Percentiles rank a stretch among this genome's conserved stretches.
Evolutionary conservation across 1,284 basidiomycete species (phyloP).

Genomic region (Trichosporon sp.): DNA sequence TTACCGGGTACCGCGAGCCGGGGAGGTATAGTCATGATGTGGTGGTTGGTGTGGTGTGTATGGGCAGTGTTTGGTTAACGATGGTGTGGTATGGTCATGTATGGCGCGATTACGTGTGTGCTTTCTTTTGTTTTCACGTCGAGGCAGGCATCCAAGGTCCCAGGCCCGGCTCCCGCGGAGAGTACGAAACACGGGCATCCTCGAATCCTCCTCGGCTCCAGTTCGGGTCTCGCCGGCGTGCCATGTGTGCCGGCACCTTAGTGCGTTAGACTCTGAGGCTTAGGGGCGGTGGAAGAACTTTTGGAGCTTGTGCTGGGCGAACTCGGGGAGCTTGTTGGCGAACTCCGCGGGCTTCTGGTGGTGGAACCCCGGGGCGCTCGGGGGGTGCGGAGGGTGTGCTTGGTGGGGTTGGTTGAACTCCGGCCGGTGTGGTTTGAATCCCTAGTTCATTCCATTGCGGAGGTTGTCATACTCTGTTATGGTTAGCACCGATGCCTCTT

Average conservation of each 20-base stretch:
- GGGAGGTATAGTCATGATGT: neutral
- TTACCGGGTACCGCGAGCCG: too few relatives aligned
- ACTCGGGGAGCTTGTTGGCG: neutral
- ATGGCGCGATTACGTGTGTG: constrained; percentile 1
- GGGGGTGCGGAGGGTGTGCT: neutral
- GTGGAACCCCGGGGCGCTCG: neutral
- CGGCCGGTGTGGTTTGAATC: neutral
- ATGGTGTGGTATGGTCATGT: neutral
- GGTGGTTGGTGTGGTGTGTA: neutral
- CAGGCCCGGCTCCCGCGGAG: neutral
- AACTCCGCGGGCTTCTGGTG: neutral
- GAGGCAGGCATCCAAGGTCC: neutral
- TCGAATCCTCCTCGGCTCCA: neutral
- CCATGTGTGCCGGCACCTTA: neutral
- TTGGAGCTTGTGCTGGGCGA: neutral
- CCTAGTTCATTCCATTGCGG: constrained; percentile 18
- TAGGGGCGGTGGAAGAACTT: neutral
- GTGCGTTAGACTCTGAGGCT: too few relatives aligned
- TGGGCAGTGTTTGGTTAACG: neutral
- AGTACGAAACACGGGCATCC: neutral
- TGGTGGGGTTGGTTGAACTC: neutral
- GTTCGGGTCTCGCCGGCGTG: neutral
- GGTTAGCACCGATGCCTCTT: neutral
- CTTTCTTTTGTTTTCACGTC: neutral
- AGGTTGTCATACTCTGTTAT: constrained; percentile 23